Base-by-base conservation (phyloP, 352 stramenopile species). In the Pythium sp. region DNA sequence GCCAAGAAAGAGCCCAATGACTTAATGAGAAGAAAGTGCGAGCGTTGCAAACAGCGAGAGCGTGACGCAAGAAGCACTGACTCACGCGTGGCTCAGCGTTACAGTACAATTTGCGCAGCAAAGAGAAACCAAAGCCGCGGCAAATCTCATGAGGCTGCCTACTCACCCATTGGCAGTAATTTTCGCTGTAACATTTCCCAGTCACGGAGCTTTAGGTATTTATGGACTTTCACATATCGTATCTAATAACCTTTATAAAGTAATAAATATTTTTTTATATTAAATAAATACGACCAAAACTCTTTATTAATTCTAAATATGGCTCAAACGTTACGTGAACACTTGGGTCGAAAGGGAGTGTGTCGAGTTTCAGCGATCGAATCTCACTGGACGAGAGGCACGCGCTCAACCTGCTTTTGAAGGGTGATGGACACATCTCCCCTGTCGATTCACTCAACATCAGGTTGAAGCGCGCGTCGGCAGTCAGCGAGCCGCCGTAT, bases 361-460 rank as follows among this genome's bases (percentile, higher is more conserved):
- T 58, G 51, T 3, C 28, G 12, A n/a, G 14, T 49, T 49, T n/a
- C 41, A 36, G 14, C 12, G 20, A 3, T 61, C 56, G 56, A 62
- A 49, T 47, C 56, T 62, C 15, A 62, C 56, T 62, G 56, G 56
- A 62, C 32, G 32, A 62, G 56, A 62, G 56, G 32, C 56, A 62
- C 56, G n/a, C 32, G 56, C 32, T 22, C 20, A 15, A 24, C 41
- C 15, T n/a, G 30, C 30, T 32, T 57, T 57, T n/a, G 22, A 24
- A 11, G 51, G 49, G 20, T 28, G 20, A 55, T 55, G 51, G 12
- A 5, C 51, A 15, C 6, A 49, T 32, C 32, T 5, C 14, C 18
- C 24, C 12, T 58, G 14, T n/a, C 41, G 41, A 49, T 49, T 22
- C 41, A 43, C 36, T 14, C 36, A 43, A 15, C 36, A 7, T 14